Evolutionary conservation across 2,329 filamentous ascomycete species (phyloP).

Genomic region (Aspergillus sp.): DNA sequence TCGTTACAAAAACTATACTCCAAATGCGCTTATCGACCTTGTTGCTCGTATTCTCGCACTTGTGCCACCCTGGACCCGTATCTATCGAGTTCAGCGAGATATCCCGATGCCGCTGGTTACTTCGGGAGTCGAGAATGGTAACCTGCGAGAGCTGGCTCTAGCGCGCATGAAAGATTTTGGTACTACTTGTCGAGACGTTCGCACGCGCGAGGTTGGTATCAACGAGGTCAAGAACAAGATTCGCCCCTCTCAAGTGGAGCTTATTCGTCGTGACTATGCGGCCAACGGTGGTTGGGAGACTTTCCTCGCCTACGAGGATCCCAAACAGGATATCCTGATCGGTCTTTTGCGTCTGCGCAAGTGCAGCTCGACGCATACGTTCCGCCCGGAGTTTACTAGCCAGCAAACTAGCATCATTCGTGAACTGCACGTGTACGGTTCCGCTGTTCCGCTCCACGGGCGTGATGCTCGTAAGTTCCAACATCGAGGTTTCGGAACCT

Average conservation of each 20-base stretch:
- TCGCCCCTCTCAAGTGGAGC: slow-evolving; percentile 89
- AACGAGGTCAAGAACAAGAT: slow-evolving; percentile 99
- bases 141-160: slow-evolving; percentile 86
- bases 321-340: slow-evolving; percentile 96
- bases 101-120: slow-evolving; percentile 99
- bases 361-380: slow-evolving; percentile 89
- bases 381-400: slow-evolving; percentile 77
- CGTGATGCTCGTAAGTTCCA: slow-evolving; percentile 96
- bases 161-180: slow-evolving; percentile 99
- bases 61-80: slow-evolving; percentile 95
- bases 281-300: slow-evolving; percentile 99
- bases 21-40: slow-evolving; percentile 92
- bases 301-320: slow-evolving; percentile 95
- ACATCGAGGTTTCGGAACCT: slow-evolving; percentile 93
- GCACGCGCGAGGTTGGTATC: slow-evolving; percentile 94
- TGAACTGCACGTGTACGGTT: slow-evolving; percentile 95
- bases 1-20: slow-evolving; percentile 97
- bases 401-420: slow-evolving; percentile 91
- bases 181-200: slow-evolving; percentile 92
- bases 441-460: slow-evolving; percentile 94
- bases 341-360: slow-evolving; percentile 84
- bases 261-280: slow-evolving; percentile 88
- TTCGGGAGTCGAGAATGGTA: slow-evolving; percentile 96
- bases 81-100: slow-evolving; percentile 96
- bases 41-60: slow-evolving; percentile 94